A percentile compares a stretch with the other conserved stretches of the same genome.
phyloP scores from a whole-genome alignment of 495 filamentous ascomycete species.

The Penicillium goetzii region DNA sequence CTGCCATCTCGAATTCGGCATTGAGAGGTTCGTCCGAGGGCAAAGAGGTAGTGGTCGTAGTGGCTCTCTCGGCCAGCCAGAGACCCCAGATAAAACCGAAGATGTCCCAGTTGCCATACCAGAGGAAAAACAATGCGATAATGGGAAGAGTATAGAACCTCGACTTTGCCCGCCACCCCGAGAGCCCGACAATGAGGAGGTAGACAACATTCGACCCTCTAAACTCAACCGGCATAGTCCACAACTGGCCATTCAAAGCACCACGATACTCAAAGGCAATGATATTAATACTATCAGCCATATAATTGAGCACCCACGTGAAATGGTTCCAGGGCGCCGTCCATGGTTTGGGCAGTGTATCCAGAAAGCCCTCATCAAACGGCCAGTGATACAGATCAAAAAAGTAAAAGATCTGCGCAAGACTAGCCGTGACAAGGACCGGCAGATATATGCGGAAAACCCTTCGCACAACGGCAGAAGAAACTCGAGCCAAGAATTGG shows the following conservation, averaged over 20 bases:
- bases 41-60: conserved; percentile 26
- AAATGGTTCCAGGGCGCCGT: conserved; percentile 28
- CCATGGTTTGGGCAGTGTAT: conserved; percentile 27
- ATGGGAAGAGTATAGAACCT: conserved; percentile 38
- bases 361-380: conserved; percentile 21
- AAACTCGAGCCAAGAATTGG: conserved; percentile 36
- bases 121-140: conserved; percentile 37
- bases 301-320: conserved; percentile 27
- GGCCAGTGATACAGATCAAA: conserved; percentile 29
- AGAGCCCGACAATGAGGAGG: conserved; percentile 40
- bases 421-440: conserved; percentile 48
- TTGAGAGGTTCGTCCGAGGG: conserved; percentile 24
- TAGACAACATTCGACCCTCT: conserved; percentile 53
- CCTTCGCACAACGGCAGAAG: conserved; percentile 59
- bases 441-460: conserved; percentile 60
- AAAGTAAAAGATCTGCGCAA: conserved; percentile 47
- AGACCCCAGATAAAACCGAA: conserved; percentile 51
- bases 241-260: conserved; percentile 44
- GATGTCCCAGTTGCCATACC: conserved; percentile 49
- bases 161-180: conserved; percentile 36
- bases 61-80: conserved; percentile 44
- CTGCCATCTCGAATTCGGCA: conserved; percentile 15
- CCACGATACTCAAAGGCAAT: conserved; percentile 24
- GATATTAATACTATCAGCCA: conserved; percentile 45
- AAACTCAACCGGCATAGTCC: conserved; percentile 57